Conservation (phyloP, 169 alveolate species). For the Plasmodium ovale region DNA sequence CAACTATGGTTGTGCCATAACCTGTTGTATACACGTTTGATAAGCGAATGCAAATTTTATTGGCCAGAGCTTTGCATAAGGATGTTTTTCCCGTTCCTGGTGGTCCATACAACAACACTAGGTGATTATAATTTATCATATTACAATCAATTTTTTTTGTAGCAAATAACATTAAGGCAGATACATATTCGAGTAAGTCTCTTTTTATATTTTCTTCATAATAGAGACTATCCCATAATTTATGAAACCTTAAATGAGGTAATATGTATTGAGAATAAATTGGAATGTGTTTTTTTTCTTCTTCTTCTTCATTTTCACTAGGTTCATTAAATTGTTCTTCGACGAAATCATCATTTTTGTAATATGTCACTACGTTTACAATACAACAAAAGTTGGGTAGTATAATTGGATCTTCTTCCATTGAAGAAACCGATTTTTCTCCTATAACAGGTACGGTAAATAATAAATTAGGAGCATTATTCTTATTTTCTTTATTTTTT, state of each 20-base stretch:
- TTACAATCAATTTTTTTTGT: slow-evolving; percentile 79
- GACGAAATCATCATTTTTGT: slow-evolving; percentile 69
- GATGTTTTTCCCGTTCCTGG: slow-evolving; percentile 88
- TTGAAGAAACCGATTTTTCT: slow-evolving; percentile 61
- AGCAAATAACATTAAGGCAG: slow-evolving; percentile 83
- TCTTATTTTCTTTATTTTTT: slow-evolving; percentile 25
- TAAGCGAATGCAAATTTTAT: slow-evolving; percentile 81
- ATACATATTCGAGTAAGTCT: slow-evolving; percentile 82
- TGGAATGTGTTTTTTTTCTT: slow-evolving; percentile 66
- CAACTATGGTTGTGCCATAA: neutral
- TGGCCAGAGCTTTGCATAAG: slow-evolving; percentile 80
- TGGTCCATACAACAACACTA: slow-evolving; percentile 86
- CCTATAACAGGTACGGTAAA: slow-evolving; percentile 75
- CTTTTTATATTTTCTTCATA: slow-evolving; percentile 83
- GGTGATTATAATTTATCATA: slow-evolving; percentile 85
- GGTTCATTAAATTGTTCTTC: slow-evolving; percentile 70
- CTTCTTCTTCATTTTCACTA: slow-evolving; percentile 69
- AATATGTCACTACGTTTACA: slow-evolving; percentile 72
- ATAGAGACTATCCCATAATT: slow-evolving; percentile 87
- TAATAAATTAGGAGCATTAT: slow-evolving; percentile 22
- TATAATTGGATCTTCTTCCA: slow-evolving; percentile 75
- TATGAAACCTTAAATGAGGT: slow-evolving; percentile 83
- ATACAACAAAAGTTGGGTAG: slow-evolving; percentile 71
- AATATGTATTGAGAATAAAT: slow-evolving; percentile 82
- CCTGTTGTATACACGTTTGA: slow-evolving; percentile 51